Evolutionary conservation across 768 basidiomycete species (phyloP).

Genomic region (Hydnomerulius pinastri): DNA sequence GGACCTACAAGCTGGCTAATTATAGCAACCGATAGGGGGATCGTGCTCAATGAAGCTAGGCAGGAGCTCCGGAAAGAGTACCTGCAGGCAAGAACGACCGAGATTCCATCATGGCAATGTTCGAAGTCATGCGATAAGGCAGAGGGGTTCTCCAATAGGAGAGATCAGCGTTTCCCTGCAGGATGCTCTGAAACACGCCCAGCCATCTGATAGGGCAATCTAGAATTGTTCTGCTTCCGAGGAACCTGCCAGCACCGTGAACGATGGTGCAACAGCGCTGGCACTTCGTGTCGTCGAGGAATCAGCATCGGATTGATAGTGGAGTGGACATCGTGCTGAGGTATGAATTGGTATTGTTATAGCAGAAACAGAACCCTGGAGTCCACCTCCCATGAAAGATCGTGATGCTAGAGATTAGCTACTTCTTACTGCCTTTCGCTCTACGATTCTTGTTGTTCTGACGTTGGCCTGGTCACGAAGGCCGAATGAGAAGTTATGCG

Average conservation of each 20-base stretch:
- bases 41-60: constrained; percentile 6
- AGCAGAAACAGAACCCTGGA: neutral
- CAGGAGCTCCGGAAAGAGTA: neutral
- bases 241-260: too few species aligned
- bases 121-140: too few species aligned
- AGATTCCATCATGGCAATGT: too few species aligned
- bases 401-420: too few species aligned
- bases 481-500: constrained; percentile 8
- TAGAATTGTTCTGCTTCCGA: too few species aligned
- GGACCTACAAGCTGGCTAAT: constrained; percentile 22
- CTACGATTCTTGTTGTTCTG: too few species aligned
- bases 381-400: too few species aligned
- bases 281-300: constrained; percentile 11
- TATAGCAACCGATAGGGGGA: constrained; percentile 3
- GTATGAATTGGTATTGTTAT: constrained; percentile 1
- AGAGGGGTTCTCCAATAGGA: too few species aligned
- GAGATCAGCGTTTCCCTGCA: too few species aligned
- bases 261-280: neutral
- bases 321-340: constrained; percentile 22
- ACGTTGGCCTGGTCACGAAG: too few species aligned
- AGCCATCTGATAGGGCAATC: too few species aligned
- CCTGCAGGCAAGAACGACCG: neutral
- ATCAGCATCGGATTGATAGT: constrained; percentile 6
- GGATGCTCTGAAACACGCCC: neutral
- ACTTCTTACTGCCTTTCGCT: too few species aligned